These are phyloP conservation scores for Colletotrichum australisinense DNA, from an alignment of 2,329 filamentous ascomycete genomes.

Conservation along the genomic window DNA sequence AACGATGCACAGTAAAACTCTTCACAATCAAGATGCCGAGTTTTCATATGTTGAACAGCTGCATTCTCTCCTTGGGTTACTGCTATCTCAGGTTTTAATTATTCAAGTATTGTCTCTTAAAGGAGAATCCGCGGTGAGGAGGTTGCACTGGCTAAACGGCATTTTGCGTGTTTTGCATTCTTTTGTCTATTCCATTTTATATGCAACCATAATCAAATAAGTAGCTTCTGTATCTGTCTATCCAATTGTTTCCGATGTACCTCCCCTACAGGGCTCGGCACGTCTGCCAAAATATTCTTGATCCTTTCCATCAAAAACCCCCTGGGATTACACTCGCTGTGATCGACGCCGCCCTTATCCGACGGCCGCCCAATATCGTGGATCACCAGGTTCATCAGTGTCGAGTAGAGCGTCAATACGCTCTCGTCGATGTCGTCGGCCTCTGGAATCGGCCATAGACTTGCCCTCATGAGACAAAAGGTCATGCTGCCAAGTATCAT, in stretches of 20 bases:
- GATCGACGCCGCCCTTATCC: conserved; percentile 31
- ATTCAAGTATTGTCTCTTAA: no score
- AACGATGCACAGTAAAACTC: no score
- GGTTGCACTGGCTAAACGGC: no score
- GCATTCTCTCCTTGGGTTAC: no score
- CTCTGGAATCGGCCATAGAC: conserved; percentile 46
- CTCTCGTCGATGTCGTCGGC: conserved; percentile 40
- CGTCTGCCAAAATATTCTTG: conserved; percentile 38
- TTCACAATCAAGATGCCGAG: no score
- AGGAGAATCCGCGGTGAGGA: no score
- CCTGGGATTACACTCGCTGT: conserved; percentile 40
- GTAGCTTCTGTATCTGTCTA: conserved; percentile 26
- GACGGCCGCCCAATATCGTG: conserved; percentile 41
- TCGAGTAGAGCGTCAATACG: conserved; percentile 39
- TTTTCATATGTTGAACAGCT: no score
- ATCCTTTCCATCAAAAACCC: conserved; percentile 35
- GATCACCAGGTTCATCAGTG: conserved; percentile 41
- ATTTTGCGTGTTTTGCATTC: no score
- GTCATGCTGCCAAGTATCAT: conserved; percentile 50
- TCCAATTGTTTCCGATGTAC: conserved; percentile 29
- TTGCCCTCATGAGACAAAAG: conserved; percentile 46
- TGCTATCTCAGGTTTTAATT: no score
- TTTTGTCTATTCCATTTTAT: not conserved
- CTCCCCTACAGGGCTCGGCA: conserved; percentile 31
- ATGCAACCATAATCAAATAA: not conserved